Evolutionary conservation across 345 rosid species (phyloP).

Genomic region (Murraya koenigii): DNA sequence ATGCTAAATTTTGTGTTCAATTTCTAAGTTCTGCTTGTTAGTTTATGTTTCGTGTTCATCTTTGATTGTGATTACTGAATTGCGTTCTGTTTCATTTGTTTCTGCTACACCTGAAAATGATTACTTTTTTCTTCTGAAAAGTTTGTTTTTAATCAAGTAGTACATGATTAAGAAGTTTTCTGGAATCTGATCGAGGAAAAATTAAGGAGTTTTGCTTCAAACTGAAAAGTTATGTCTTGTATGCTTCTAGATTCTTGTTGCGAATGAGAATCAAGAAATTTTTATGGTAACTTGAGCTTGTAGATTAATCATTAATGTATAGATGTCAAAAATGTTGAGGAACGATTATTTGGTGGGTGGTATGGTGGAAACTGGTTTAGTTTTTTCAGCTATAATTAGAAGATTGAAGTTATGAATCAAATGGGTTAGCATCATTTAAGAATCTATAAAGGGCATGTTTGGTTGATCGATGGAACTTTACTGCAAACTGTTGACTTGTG

Average conservation of each 20-base stretch:
- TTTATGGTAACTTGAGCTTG: background rate
- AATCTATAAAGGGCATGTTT: background rate
- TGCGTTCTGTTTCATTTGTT: background rate
- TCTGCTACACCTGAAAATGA: no score
- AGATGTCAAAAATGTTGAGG: background rate
- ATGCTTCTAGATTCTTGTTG: conserved; percentile 11
- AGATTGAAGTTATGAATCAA: background rate
- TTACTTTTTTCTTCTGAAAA: background rate
- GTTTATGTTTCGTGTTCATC: background rate
- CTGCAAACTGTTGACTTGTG: background rate
- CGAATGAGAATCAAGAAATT: conserved; percentile 4
- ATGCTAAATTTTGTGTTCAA: background rate
- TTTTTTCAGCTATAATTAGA: background rate
- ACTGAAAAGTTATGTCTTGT: background rate
- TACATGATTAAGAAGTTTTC: background rate
- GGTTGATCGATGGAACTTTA: conserved; percentile 1
- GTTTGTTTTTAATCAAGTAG: background rate
- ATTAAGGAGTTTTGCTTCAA: background rate
- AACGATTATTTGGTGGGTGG: background rate
- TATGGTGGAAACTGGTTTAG: background rate
- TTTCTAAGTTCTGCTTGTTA: background rate
- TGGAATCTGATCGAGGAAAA: background rate
- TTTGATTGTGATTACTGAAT: background rate
- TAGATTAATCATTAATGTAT: background rate
- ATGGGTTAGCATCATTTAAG: background rate